These are phyloP conservation scores for Thelonectria olida DNA, from an alignment of 2,329 filamentous ascomycete genomes.

Conservation along the genomic window DNA sequence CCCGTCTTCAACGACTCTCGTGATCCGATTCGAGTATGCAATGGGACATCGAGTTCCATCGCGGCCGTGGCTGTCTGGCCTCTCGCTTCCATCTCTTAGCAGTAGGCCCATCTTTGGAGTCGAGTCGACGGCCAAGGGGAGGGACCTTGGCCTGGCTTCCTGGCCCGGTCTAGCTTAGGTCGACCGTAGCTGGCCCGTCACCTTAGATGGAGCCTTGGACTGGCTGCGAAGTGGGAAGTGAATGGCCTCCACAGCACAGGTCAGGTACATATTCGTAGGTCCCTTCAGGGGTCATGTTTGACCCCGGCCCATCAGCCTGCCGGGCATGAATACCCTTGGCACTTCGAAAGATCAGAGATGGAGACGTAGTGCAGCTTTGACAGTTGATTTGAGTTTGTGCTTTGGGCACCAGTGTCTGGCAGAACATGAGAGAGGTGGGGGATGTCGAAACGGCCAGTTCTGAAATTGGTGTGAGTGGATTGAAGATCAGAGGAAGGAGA, in stretches of 20 bases:
- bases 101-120: conserved; percentile 33
- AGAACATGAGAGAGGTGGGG: neutral
- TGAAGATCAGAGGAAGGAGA: neutral
- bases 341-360: neutral
- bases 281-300: neutral
- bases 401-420: neutral
- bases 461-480: neutral
- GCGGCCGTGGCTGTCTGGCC: conserved; percentile 18
- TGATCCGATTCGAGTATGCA: conserved; percentile 10
- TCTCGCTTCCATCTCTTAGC: conserved; percentile 19
- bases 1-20: conserved; percentile 2
- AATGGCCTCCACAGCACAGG: neutral
- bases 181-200: neutral
- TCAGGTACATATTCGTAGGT: no score
- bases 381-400: neutral
- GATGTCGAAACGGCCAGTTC: conserved; percentile 8
- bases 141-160: conserved; percentile 22
- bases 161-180: conserved; percentile 24
- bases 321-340: neutral
- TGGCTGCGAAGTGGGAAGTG: no score
- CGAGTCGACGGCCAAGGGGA: conserved; percentile 26
- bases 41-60: conserved; percentile 15
- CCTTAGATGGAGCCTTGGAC: no score
- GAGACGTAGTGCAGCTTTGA: neutral
- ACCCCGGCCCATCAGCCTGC: neutral